These are phyloP conservation scores for Coemansia sp. DNA, from an alignment of 192 early-diverging fungal species.

Conservation along the genomic window DNA sequence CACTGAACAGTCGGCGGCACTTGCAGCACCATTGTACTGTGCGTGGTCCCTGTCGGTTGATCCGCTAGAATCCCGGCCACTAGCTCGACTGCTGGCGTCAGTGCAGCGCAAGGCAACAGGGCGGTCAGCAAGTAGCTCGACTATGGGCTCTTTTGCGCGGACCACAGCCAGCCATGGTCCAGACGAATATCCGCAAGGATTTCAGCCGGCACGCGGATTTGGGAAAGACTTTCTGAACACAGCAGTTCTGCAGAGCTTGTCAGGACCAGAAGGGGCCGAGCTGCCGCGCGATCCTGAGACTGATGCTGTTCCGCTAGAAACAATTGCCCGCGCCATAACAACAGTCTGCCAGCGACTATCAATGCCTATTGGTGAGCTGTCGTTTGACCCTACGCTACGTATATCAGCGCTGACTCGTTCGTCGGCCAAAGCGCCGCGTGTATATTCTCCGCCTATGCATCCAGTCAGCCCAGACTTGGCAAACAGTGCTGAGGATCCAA, in stretches of 20 bases:
- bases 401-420: slow-evolving; percentile 38
- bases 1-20: slow-evolving; percentile 22
- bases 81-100: slow-evolving; percentile 15
- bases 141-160: slow-evolving; percentile 3
- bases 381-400: slow-evolving; percentile 34
- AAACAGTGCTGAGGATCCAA: background rate
- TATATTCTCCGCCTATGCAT: slow-evolving; percentile 3
- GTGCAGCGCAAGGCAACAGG: slow-evolving; percentile 9
- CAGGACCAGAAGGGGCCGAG: slow-evolving; percentile 10
- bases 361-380: slow-evolving; percentile 34
- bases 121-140: background rate
- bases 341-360: slow-evolving; percentile 24
- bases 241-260: slow-evolving; percentile 29
- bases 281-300: slow-evolving; percentile 24
- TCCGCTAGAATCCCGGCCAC: slow-evolving; percentile 34
- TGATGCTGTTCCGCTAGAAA: slow-evolving; percentile 9
- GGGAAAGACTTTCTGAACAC: slow-evolving; percentile 51
- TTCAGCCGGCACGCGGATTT: slow-evolving; percentile 32
- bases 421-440: slow-evolving; percentile 7
- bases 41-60: slow-evolving; percentile 47
- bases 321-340: slow-evolving; percentile 21
- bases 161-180: background rate
- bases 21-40: slow-evolving; percentile 37
- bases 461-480: background rate
- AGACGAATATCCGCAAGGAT: background rate